Conservation (phyloP, 225 moss, liverwort and hornwort genomes). For the Ulota crispa region DNA sequence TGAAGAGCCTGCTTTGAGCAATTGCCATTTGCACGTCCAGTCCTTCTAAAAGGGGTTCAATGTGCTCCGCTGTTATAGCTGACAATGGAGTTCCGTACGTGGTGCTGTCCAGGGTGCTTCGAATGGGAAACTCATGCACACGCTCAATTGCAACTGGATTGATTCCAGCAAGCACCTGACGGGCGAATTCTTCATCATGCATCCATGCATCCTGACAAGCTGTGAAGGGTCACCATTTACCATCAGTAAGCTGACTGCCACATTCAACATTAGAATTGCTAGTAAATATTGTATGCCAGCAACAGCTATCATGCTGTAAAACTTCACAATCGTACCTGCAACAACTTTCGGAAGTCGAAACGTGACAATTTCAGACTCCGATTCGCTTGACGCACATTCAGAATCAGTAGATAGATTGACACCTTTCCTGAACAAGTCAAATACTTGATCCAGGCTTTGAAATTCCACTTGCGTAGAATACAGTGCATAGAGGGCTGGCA, state of each 20-base stretch:
- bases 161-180: slow-evolving; percentile 67
- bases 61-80: slow-evolving; percentile 51
- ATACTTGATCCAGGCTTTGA: slow-evolving; percentile 49
- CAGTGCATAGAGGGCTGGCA: slow-evolving; percentile 53
- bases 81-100: slow-evolving; percentile 46
- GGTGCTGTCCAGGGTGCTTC: slow-evolving; percentile 43
- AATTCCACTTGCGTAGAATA: slow-evolving; percentile 59
- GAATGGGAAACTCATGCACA: slow-evolving; percentile 57
- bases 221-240: slow-evolving; percentile 18
- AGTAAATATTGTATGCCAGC: not conserved
- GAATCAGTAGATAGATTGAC: slow-evolving; percentile 19
- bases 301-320: not conserved
- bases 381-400: slow-evolving; percentile 10
- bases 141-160: slow-evolving; percentile 66
- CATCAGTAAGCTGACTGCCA: not conserved
- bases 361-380: slow-evolving; percentile 18
- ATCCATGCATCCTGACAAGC: slow-evolving; percentile 66
- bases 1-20: slow-evolving; percentile 46
- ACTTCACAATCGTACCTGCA: slow-evolving; percentile 37
- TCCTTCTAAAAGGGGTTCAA: slow-evolving; percentile 59
- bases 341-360: slow-evolving; percentile 52
- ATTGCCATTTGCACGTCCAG: slow-evolving; percentile 43
- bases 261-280: not conserved
- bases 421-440: slow-evolving; percentile 57
- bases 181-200: slow-evolving; percentile 71